phyloP scores from a whole-genome alignment of 164 flowering plant species.

The Liquidambar formosana region DNA sequence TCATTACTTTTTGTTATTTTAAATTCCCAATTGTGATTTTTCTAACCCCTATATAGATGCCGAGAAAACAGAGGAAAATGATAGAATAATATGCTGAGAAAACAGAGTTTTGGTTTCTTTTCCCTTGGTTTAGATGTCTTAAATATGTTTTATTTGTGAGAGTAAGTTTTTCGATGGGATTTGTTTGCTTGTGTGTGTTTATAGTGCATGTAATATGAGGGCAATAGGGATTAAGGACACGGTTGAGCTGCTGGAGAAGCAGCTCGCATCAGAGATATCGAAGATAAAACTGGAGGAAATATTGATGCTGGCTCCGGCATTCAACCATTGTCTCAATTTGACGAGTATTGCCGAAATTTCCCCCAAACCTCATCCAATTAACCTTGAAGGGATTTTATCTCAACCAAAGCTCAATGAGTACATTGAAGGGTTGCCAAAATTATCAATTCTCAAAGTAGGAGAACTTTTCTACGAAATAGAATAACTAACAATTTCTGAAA shows the following conservation, averaged over 20 bases:
- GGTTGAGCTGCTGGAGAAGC: constrained; percentile 79
- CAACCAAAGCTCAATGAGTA: too few species aligned
- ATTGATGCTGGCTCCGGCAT: constrained; percentile 70
- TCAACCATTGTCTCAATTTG: constrained; percentile 79
- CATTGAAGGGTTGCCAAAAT: too few species aligned
- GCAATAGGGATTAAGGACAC: constrained; percentile 68
- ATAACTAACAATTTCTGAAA: too few species aligned
- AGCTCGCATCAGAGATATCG: constrained; percentile 70
- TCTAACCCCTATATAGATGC: constrained; percentile 7
- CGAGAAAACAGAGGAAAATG: constrained; percentile 1
- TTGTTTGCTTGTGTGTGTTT: background rate
- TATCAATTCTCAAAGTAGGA: too few species aligned
- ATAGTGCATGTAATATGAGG: constrained; percentile 86
- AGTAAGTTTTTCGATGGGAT: background rate
- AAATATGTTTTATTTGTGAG: background rate
- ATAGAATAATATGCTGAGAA: background rate
- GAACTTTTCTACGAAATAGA: too few species aligned
- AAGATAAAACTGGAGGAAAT: constrained; percentile 83
- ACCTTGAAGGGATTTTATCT: too few species aligned
- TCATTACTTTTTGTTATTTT: background rate
- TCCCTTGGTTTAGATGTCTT: too few species aligned
- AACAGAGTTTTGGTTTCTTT: too few species aligned
- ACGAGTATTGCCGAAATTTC: constrained; percentile 93
- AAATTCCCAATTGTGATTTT: background rate
- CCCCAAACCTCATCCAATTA: too few species aligned